These are phyloP conservation scores for Aspergillus clavatus DNA, from an alignment of 2,329 filamentous ascomycete genomes.

Conservation along the genomic window DNA sequence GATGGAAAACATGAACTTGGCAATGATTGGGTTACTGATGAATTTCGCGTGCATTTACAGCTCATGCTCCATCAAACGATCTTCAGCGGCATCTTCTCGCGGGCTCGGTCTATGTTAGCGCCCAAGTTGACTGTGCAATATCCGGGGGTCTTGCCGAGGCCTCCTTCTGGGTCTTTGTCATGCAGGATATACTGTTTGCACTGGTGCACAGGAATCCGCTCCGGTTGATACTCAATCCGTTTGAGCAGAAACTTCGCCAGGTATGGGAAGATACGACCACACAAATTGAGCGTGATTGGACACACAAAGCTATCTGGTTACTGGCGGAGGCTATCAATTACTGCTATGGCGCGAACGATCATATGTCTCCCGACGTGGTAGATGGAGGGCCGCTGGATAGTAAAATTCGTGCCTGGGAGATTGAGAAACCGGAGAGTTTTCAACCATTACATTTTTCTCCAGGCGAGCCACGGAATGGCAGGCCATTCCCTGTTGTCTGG, in stretches of 20 bases:
- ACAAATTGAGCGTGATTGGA: constrained; percentile 30
- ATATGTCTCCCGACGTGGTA: constrained; percentile 12
- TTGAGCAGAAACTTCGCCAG: constrained; percentile 26
- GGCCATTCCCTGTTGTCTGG: constrained; percentile 32
- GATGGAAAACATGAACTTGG: not conserved
- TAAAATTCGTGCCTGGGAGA: constrained; percentile 28
- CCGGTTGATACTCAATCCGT: constrained; percentile 27
- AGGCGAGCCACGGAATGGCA: constrained; percentile 21
- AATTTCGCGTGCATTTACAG: constrained; percentile 10
- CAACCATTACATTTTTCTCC: constrained; percentile 28
- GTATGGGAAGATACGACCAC: constrained; percentile 23
- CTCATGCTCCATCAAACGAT: constrained; percentile 30
- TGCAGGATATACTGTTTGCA: constrained; percentile 34
- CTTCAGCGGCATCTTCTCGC: constrained; percentile 32
- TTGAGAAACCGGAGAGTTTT: constrained; percentile 23
- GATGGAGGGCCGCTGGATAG: constrained; percentile 19
- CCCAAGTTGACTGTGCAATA: constrained; percentile 31
- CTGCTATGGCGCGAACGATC: constrained; percentile 26
- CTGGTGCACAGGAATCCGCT: constrained; percentile 30
- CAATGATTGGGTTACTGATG: constrained; percentile 7
- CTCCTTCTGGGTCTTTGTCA: constrained; percentile 35
- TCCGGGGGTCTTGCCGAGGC: constrained; percentile 30
- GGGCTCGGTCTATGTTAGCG: constrained; percentile 33
- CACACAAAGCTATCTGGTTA: constrained; percentile 31
- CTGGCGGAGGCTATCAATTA: constrained; percentile 32